phyloP scores from a whole-genome alignment of 768 basidiomycete genomes.

The Podaxis pistillaris region DNA sequence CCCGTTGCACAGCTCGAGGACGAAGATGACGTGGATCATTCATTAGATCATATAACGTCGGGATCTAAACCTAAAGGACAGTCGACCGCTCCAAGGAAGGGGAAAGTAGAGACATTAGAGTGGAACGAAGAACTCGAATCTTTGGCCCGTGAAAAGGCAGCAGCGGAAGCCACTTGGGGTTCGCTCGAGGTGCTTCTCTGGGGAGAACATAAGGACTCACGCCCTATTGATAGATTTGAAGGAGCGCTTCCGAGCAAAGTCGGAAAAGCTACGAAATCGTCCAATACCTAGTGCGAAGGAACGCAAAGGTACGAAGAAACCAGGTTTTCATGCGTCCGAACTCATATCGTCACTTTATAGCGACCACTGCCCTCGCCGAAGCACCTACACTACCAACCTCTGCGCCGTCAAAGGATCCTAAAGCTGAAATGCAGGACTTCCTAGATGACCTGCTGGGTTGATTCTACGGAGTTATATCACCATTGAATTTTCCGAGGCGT shows the following conservation, averaged over 20 bases:
- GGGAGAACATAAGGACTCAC: not conserved
- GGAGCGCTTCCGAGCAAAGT: slow-evolving; percentile 54
- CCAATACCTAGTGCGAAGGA: slow-evolving; percentile 31
- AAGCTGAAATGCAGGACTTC: slow-evolving; percentile 67
- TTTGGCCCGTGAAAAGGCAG: slow-evolving; percentile 66
- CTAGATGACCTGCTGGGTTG: slow-evolving; percentile 58
- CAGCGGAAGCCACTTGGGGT: slow-evolving; percentile 79
- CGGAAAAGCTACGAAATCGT: slow-evolving; percentile 42
- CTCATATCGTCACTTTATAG: not conserved
- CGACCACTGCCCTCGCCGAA: slow-evolving; percentile 27
- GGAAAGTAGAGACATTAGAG: slow-evolving; percentile 58
- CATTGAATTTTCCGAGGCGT: too few relatives aligned
- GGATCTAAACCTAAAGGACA: slow-evolving; percentile 17
- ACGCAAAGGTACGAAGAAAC: slow-evolving; percentile 33
- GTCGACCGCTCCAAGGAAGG: slow-evolving; percentile 46
- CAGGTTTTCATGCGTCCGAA: not conserved
- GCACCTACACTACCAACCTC: slow-evolving; percentile 54
- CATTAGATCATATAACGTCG: slow-evolving; percentile 51
- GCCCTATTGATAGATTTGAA: slow-evolving; percentile 47
- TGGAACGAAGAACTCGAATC: slow-evolving; percentile 70
- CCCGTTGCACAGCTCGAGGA: slow-evolving; percentile 35
- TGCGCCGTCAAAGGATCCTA: slow-evolving; percentile 38
- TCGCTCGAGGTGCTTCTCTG: slow-evolving; percentile 14
- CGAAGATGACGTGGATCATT: slow-evolving; percentile 60
- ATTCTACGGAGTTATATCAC: slow-evolving; percentile 8